phyloP scores from a whole-genome alignment of 106 monocot genomes.

The Acorus calamus region DNA sequence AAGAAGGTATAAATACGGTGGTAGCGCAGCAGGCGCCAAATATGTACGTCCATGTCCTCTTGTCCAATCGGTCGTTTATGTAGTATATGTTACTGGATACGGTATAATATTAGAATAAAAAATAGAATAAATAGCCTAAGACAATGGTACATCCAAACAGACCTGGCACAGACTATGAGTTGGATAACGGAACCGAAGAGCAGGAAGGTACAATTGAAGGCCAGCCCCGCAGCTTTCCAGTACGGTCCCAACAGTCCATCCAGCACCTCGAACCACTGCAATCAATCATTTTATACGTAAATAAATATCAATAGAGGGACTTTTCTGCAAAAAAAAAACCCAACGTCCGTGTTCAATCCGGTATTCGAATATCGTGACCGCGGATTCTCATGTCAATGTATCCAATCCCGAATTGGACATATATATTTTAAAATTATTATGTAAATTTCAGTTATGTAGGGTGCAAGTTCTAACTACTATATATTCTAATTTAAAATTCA shows the following conservation, averaged over 20 bases:
- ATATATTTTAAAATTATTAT: too few relatives aligned
- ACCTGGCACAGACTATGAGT: constrained; percentile 46
- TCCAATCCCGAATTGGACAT: too few relatives aligned
- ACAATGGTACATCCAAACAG: background rate
- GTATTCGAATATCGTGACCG: too few relatives aligned
- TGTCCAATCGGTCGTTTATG: constrained; percentile 32
- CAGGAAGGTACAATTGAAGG: constrained; percentile 60
- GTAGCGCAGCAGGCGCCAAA: constrained; percentile 22
- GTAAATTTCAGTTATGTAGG: too few relatives aligned
- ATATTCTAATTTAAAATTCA: too few relatives aligned
- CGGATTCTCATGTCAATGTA: too few relatives aligned
- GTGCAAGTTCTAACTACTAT: too few relatives aligned
- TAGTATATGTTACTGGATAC: constrained; percentile 24
- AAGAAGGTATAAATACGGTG: constrained; percentile 26
- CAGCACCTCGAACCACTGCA: constrained; percentile 64
- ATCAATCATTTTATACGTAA: background rate
- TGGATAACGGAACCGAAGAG: constrained; percentile 65
- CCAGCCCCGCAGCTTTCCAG: constrained; percentile 41
- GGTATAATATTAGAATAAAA: background rate
- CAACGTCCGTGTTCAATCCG: too few relatives aligned
- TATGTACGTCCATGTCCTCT: constrained; percentile 39
- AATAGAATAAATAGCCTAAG: too few relatives aligned
- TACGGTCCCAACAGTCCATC: constrained; percentile 40
- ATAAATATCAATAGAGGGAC: background rate
- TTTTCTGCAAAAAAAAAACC: too few relatives aligned